A percentile compares a stretch with the other conserved stretches of the same genome.
Evolutionary conservation across 495 filamentous ascomycete genomes (phyloP).

Genomic region (Amniculicola lignicola): DNA sequence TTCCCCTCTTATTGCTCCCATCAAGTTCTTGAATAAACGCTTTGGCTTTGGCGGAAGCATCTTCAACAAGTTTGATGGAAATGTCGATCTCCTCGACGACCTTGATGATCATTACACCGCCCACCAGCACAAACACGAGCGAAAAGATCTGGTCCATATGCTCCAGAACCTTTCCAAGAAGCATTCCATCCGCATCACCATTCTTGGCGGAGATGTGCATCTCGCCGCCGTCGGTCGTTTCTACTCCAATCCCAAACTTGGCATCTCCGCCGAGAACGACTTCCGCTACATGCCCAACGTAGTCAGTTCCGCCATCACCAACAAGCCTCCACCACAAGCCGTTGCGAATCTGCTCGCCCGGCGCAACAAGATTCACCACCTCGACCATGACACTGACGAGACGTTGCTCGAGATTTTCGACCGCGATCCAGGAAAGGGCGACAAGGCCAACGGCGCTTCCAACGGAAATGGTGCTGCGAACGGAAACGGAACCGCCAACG

Average conservation of each 20-base stretch:
- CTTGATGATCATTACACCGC: constrained; percentile 95
- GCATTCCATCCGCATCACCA: constrained; percentile 75
- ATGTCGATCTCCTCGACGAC: constrained; percentile 86
- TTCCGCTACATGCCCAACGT: constrained; percentile 73
- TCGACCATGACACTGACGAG: constrained; percentile 82
- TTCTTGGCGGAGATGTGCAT: constrained; percentile 79
- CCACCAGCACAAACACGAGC: constrained; percentile 84
- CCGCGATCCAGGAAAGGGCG: constrained; percentile 67
- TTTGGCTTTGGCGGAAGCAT: constrained; percentile 80
- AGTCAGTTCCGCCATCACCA: constrained; percentile 78
- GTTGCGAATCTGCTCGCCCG: constrained; percentile 85
- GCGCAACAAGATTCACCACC: constrained; percentile 87
- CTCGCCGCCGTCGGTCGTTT: constrained; percentile 72
- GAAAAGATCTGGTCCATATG: constrained; percentile 66
- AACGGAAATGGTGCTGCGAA: constrained; percentile 5
- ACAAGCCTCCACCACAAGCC: constrained; percentile 84
- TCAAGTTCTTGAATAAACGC: constrained; percentile 85
- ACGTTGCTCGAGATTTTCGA: constrained; percentile 84
- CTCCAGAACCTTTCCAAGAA: constrained; percentile 69
- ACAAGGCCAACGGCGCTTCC: constrained; percentile 12
- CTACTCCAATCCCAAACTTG: constrained; percentile 63
- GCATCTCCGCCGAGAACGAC: constrained; percentile 60
- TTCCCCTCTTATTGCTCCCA: constrained; percentile 77
- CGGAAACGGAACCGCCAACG: constrained; percentile 4
- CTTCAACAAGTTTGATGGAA: constrained; percentile 92